phyloP scores from a whole-genome alignment of 2,329 filamentous ascomycete species.

The Penicillium sp. region DNA sequence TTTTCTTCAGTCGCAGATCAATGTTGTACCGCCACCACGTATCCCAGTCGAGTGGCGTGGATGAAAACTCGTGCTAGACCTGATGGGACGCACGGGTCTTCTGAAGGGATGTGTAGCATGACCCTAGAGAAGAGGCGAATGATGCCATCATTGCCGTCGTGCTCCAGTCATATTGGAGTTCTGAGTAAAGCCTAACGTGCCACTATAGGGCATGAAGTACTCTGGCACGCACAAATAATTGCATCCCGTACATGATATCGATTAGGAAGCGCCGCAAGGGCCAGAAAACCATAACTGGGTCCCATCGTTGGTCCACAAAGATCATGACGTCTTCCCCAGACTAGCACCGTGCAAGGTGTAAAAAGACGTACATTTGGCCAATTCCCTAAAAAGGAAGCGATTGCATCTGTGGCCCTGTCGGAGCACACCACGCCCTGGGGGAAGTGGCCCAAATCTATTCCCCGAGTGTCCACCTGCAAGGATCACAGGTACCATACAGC shows the following conservation, averaged over 20 bases:
- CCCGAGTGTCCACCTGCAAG: conserved; percentile 25
- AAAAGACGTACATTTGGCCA: neutral
- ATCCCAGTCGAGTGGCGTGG: conserved; percentile 4
- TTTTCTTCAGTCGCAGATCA: conserved; percentile 11
- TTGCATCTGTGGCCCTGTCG: neutral
- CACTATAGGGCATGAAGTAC: neutral
- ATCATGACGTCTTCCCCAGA: neutral
- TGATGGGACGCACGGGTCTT: conserved; percentile 2
- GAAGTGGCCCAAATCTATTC: conserved; percentile 11
- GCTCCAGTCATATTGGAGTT: neutral
- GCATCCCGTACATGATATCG: conserved; percentile 12
- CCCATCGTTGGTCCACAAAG: neutral
- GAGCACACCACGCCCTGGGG: neutral
- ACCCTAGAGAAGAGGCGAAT: neutral
- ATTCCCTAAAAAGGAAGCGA: neutral
- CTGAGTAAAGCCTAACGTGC: neutral
- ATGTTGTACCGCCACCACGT: conserved; percentile 6
- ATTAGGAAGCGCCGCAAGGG: conserved; percentile 16
- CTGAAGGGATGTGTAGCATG: conserved; percentile 1
- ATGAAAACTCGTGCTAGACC: conserved; percentile 17
- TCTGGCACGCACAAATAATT: conserved; percentile 15
- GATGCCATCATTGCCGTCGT: neutral
- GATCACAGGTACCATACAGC: conserved; percentile 19
- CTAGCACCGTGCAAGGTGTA: neutral
- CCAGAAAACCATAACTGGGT: conserved; percentile 4